Percentiles rank a stretch among this genome's conserved stretches.
phyloP scores from a whole-genome alignment of 768 basidiomycete genomes.

The Neoboletus subvelutipes region DNA sequence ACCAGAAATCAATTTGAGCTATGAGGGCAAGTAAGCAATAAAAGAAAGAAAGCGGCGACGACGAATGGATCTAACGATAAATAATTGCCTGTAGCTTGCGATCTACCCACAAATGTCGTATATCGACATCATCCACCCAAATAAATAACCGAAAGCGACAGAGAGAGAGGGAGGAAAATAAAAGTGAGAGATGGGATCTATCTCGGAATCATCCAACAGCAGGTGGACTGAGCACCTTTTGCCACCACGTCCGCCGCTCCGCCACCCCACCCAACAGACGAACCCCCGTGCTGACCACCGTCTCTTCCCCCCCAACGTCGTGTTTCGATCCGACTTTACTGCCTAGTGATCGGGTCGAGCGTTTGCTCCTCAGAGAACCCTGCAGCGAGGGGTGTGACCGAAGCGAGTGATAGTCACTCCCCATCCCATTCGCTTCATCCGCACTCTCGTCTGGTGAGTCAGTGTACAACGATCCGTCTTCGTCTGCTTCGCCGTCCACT shows the following conservation, averaged over 20 bases:
- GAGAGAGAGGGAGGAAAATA: neutral
- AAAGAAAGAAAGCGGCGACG: neutral
- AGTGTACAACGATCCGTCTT: constrained; percentile 22
- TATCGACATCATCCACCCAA: neutral
- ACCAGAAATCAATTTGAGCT: neutral
- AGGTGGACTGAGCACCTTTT: constrained; percentile 28
- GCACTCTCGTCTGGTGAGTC: constrained; percentile 18
- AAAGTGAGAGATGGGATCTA: neutral
- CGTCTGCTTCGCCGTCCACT: constrained; percentile 11
- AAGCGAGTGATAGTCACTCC: constrained; percentile 32
- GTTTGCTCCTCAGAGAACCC: constrained; percentile 23
- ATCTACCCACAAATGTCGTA: neutral
- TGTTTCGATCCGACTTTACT: constrained; percentile 5
- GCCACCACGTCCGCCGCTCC: constrained; percentile 33
- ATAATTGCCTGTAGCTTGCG: neutral
- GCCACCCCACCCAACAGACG: neutral
- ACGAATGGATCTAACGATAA: constrained; percentile 2
- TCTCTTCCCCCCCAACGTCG: neutral
- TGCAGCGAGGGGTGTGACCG: constrained; percentile 26
- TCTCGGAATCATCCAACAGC: constrained; percentile 2
- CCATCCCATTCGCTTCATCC: constrained; percentile 6
- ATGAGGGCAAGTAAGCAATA: neutral
- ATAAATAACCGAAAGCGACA: neutral
- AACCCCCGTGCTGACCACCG: neutral
- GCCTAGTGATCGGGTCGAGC: constrained; percentile 20